These are phyloP conservation scores for Rhynchosporium graminicola DNA, from an alignment of 2,329 filamentous ascomycete species.

Conservation along the genomic window DNA sequence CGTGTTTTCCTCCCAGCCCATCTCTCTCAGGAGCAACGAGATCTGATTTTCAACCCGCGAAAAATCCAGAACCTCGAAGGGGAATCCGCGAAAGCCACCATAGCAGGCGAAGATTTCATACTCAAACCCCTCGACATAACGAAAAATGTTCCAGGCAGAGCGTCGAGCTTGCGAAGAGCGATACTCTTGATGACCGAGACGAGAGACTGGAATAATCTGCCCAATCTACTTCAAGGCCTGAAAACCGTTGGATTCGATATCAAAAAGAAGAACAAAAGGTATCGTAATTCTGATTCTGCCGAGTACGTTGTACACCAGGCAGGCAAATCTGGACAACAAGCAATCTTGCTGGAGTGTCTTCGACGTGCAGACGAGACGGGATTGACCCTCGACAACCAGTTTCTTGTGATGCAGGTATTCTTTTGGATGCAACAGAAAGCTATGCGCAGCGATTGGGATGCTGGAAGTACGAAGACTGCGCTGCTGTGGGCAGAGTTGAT, in stretches of 20 bases:
- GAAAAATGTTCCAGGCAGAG: conserved; percentile 30
- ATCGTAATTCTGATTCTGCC: not conserved
- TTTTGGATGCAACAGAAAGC: conserved; percentile 33
- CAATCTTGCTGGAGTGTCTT: conserved; percentile 38
- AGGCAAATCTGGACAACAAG: conserved; percentile 27
- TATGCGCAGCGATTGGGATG: conserved; percentile 27
- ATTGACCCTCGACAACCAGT: conserved; percentile 29
- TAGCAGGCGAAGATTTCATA: conserved; percentile 51
- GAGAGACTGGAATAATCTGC: conserved; percentile 41
- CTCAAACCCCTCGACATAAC: conserved; percentile 35
- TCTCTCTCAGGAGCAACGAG: conserved; percentile 54
- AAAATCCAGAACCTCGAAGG: conserved; percentile 51
- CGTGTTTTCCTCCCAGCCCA: conserved; percentile 63
- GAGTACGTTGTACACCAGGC: conserved; percentile 27
- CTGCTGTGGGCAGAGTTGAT: conserved; percentile 38
- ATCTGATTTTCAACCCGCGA: conserved; percentile 52
- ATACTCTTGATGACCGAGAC: conserved; percentile 38
- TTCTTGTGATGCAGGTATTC: conserved; percentile 28
- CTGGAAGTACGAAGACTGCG: conserved; percentile 34
- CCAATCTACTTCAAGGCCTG: conserved; percentile 38
- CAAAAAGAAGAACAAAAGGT: not conserved
- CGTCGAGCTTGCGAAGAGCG: conserved; percentile 22
- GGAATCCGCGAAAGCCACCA: conserved; percentile 59
- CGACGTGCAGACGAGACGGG: conserved; percentile 36
- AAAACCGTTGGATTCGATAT: conserved; percentile 18